Evolutionary conservation across 495 filamentous ascomycete species (phyloP), one percentile per base, ranked within the genome.

Genomic region (Bryoglossum gracile): DNA sequence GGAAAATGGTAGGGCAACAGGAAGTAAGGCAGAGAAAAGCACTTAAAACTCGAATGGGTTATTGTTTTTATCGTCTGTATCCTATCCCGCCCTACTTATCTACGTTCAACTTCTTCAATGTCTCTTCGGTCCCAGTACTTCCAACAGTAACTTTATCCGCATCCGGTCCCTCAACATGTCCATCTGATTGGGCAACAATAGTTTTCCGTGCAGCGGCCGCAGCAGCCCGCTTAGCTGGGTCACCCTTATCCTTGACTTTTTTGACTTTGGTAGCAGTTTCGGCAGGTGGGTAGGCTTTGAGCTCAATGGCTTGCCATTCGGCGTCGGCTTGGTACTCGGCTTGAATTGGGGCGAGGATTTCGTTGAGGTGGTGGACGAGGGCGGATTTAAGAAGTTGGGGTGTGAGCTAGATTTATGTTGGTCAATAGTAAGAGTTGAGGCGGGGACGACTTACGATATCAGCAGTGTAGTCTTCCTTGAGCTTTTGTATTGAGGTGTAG

Each of bases 371-470:
- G 3, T 71, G 69, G 18, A 81, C 70, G 4, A 90, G 77, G 26
- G 83, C 89, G 25, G 81, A 74, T 68, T 97, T 97, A 18, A 96
- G 72, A 6, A 83, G 63, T 70, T 94, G 87, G 0, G 91, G 91
- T 9, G 82, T 85, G 43, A 97, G 74, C 84, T 92, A 46, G 16
- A 41, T 16, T 17, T 26, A 14, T 16, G 47, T 54, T 40, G 54
- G 25, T 37, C 21, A 25, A 3, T 28, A 34, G 18, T 21, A 18
- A 18, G 30, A 11, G 8, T 18, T 25, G 25, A 1, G 28, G 25
- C 3, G 25, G 2, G 44, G 68, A 61, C 0, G 30, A 62, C 81
- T 46, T 77, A 94, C 87, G 46, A 86, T 69, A 62, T 96, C 92
- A 19, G 72, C 80, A 33, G 63, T 57, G 70, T 94, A 98, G 63